A percentile compares a stretch with the other conserved stretches of the same genome.
Evolutionary conservation across 345 rosid genomes (phyloP).

Genomic region (Eucalyptus sideroxylon): DNA sequence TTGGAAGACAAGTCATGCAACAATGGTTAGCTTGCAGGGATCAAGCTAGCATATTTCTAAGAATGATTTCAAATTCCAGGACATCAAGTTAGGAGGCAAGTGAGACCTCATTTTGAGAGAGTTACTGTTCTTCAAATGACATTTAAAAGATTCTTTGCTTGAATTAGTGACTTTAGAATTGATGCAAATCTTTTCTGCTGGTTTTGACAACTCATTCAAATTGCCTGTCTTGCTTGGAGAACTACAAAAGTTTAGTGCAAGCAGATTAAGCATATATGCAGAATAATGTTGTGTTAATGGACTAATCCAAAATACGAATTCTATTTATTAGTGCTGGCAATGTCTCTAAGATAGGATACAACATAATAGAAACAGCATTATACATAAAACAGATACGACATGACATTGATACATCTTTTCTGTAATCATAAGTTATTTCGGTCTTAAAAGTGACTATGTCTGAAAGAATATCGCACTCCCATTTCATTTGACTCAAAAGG

Average conservation of each 20-base stretch:
- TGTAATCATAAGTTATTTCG: neutral
- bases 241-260: neutral
- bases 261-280: neutral
- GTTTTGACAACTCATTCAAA: neutral
- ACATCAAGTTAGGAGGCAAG: neutral
- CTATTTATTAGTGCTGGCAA: neutral
- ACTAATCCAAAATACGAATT: neutral
- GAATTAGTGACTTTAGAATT: neutral
- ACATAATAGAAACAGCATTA: neutral
- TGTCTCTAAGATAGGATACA: neutral
- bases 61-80: neutral
- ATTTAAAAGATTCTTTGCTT: slow-evolving; percentile 16
- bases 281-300: neutral
- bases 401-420: neutral
- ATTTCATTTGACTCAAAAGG: neutral
- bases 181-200: neutral
- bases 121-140: slow-evolving; percentile 5
- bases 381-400: neutral
- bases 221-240: neutral
- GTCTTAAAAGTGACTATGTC: neutral
- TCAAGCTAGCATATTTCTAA: neutral
- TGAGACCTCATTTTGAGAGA: slow-evolving; percentile 33
- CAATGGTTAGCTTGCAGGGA: neutral
- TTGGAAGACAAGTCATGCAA: neutral
- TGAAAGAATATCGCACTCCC: neutral